Base-by-base conservation (phyloP, 768 basidiomycete genomes). In the Antrodiella citrinella region DNA sequence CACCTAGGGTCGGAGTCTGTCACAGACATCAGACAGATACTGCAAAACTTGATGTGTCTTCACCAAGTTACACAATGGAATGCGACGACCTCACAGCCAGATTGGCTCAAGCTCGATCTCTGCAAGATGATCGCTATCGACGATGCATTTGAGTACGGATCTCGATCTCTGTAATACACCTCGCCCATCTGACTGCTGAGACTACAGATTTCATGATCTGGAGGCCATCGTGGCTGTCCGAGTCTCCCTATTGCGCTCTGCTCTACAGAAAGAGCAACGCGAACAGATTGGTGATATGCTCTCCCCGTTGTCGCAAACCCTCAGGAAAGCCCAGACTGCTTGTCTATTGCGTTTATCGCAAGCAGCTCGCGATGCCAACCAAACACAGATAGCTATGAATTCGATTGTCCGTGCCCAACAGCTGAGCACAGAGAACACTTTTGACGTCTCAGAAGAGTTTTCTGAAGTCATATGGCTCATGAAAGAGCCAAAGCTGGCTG, bases 381-480 rank as follows among this genome's bases (percentile, higher is more conserved):
- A 89, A 45, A 65, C 78, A 13, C 93, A 96, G 59, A 77, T 92
- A 26, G 90, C 95, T 0, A 67, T 96, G 22, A 98, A 95, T 59
- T 82, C 93, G 3, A 72, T 94, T 30, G 72, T 89, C 24, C 77
- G 80, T 22, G 90, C 91, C 0, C 85, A 87, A 60, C 71, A 68
- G 30, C 66, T 93, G 3, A 80, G 80, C 52, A 60, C 54, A 1
- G 55, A 49, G 1, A 62, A 74, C 0, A 71, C 78, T 3, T 69
- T 69, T n/a, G 72, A 76, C 23, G 79, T 87, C 20, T 78, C 82
- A 0, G 75, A 84, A 58, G 94, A 96, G 62, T 91, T 91, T 57
- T 86, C 95, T 13, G 80, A 84, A 51, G 92, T 97, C 15, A 73
- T 98, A 4, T 98, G 95, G 91, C 66, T 78, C 9, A 85, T 90